Base-by-base conservation (phyloP, 2,329 filamentous ascomycete species). In the Dendryphion nanum region DNA sequence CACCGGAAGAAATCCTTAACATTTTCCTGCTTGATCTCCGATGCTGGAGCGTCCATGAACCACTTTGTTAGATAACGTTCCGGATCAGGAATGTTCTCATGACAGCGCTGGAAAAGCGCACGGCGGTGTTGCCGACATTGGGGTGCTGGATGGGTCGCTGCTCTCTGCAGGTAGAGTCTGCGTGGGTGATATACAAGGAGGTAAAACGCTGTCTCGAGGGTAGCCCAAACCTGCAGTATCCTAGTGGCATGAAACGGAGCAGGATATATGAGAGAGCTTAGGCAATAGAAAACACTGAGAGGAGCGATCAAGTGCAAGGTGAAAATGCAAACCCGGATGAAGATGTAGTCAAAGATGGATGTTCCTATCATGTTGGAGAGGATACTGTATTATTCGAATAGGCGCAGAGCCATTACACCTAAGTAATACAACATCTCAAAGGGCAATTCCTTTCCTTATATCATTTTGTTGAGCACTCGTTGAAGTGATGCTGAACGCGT, bases 1-100 rank as follows among this genome's bases (percentile, higher is more conserved):
- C 82, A 86, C 5, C 75, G 67, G 17, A 84, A 51, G 46, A 83
- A 85, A 40, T 82, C 77, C 41, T 71, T 72, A 30, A 85, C 57
- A 47, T 85, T 83, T 13, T 84, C 80, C 13, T 74, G 68, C 30
- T 73, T 72, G 44, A 86, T 79, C 19, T 82, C 77, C 12, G 66
- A 55, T 3, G 68, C 37, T 5, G 73, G 66, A 2, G 79, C 76
- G 26, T 75, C 76, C 15, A 78, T 68, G 49, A 85, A 85, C 83
- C 82, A 86, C 44, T 71, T 69, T 26, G 64, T 66, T 19, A 86
- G 50, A 52, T 83, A 86, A n/a, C 53, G 53, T 36, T 76, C 72
- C 2, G 67, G 61, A 42, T 78, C 71, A 2, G 73, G 62, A 4
- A 81, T 67, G 50, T 74, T 77, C 17, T 59, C 61, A 30, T 74